phyloP scores from a whole-genome alignment of 768 basidiomycete genomes.

The Leucosporidium creatinivorum region DNA sequence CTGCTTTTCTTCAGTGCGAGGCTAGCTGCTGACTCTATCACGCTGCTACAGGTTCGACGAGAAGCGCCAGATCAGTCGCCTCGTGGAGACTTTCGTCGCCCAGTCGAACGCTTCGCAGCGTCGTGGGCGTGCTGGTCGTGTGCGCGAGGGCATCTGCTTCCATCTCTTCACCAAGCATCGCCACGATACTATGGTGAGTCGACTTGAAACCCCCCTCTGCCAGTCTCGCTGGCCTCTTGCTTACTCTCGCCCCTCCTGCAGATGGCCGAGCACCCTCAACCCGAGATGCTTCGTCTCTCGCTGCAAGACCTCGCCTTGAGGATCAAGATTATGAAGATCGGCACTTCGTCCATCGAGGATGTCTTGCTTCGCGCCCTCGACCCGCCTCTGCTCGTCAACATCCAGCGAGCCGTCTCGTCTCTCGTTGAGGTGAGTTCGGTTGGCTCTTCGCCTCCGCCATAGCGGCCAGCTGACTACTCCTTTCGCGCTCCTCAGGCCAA shows the following conservation, averaged over 20 bases:
- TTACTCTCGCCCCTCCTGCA: conserved; percentile 38
- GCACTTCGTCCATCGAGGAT: conserved; percentile 80
- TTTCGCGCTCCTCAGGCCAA: conserved; percentile 53
- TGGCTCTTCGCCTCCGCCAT: neutral
- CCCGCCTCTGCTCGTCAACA: conserved; percentile 74
- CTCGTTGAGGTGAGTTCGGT: conserved; percentile 66
- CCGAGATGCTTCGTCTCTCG: conserved; percentile 91
- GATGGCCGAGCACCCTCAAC: conserved; percentile 83
- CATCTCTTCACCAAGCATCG: conserved; percentile 86
- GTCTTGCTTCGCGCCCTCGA: conserved; percentile 81
- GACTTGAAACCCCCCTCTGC: neutral
- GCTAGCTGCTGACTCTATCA: too few relatives aligned
- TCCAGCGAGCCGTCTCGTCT: conserved; percentile 79
- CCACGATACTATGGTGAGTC: conserved; percentile 65
- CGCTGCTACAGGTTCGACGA: conserved; percentile 68
- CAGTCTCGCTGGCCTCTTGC: neutral
- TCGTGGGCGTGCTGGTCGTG: conserved; percentile 84
- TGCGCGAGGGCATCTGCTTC: conserved; percentile 81
- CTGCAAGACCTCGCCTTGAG: conserved; percentile 82
- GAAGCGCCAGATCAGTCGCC: conserved; percentile 85
- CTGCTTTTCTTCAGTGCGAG: too few relatives aligned
- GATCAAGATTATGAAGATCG: conserved; percentile 89
- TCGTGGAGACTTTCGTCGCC: conserved; percentile 86
- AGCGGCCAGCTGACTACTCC: neutral
- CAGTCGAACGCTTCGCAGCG: conserved; percentile 47